Percentiles rank a stretch among this genome's conserved stretches.
Conservation (phyloP, 768 basidiomycete genomes). For the Suillus weaverae region DNA sequence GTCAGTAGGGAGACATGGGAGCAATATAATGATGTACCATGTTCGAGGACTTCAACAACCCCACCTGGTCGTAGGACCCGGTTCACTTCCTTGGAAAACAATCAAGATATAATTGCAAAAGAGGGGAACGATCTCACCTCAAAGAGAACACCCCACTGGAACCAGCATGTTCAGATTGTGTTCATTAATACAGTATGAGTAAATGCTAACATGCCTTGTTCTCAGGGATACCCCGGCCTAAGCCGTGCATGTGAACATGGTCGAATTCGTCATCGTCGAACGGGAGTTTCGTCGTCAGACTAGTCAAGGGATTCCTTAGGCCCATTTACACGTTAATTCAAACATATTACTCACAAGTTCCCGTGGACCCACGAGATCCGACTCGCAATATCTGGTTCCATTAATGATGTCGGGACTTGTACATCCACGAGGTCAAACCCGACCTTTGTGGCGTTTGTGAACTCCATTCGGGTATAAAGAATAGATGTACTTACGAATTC, state of each 20-base stretch:
- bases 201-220: conserved; percentile 51
- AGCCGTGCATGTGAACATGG: conserved; percentile 68
- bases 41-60: conserved; percentile 69
- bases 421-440: conserved; percentile 80
- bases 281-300: conserved; percentile 72
- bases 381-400: conserved; percentile 50
- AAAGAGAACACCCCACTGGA: conserved; percentile 66
- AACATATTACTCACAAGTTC: conserved; percentile 58
- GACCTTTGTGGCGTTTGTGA: conserved; percentile 43
- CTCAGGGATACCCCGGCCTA: conserved; percentile 71
- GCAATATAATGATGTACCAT: conserved; percentile 46
- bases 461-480: background rate
- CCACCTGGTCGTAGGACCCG: conserved; percentile 71
- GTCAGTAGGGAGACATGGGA: background rate
- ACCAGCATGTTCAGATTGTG: conserved; percentile 9
- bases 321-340: background rate
- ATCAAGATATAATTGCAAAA: conserved; percentile 3
- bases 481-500: conserved; percentile 50
- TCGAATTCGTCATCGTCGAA: conserved; percentile 85
- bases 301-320: conserved; percentile 23
- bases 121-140: conserved; percentile 42
- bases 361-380: conserved; percentile 75
- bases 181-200: conserved; percentile 8
- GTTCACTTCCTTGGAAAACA: conserved; percentile 59
- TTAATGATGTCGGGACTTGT: conserved; percentile 56